Evolutionary conservation across 2,329 filamentous ascomycete species (phyloP), one percentile per base, ranked within the genome.

Genomic region (Pleomassaria siparia): DNA sequence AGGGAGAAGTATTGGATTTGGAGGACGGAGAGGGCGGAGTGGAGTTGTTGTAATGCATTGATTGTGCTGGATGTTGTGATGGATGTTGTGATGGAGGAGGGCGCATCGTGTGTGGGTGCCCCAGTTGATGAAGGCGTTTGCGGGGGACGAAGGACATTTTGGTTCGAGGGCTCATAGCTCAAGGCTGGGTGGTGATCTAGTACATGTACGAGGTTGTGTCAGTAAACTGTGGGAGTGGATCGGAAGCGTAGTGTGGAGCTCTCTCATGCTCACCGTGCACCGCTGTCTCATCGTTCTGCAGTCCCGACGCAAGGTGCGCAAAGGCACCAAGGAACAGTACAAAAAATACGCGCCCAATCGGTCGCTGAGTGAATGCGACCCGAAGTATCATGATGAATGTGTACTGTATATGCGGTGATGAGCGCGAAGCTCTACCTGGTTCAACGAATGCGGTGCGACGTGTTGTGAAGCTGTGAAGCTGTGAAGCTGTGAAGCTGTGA

Each of bases 1-100:
- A 86, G 73, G 39, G 84, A 80, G 66, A 94, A 96, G 72, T 90
- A 96, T 21, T 79, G 75, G 43, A 82, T 77, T 67, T 96, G 91
- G 78, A 96, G 83, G 5, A 86, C 83, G 39, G 83, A 78, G 53
- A 96, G 77, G 5, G 89, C 87, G 40, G 79, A 44, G 43, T 69
- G 67, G 10, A 76, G 63, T 29, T 72, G 60, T 35, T 63, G 59
- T 9, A 71, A 61, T 12, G 61, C 49, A 11, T 58, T 63, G 24
- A 51, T 33, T 10, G 51, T 37, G 21, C 49, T 21, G 11, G 40
- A 36, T 2, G 52, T 33, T 18, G 29, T n/a, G n/a, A n/a, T n/a
- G n/a, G n/a, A n/a, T n/a, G n/a, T n/a, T n/a, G n/a, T n/a, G n/a
- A n/a, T n/a, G n/a, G n/a, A 37, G n/a, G 36, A 42, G 9, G 44